Conservation (phyloP, 345 rosid species). For the Arabidopsis arenosa region DNA sequence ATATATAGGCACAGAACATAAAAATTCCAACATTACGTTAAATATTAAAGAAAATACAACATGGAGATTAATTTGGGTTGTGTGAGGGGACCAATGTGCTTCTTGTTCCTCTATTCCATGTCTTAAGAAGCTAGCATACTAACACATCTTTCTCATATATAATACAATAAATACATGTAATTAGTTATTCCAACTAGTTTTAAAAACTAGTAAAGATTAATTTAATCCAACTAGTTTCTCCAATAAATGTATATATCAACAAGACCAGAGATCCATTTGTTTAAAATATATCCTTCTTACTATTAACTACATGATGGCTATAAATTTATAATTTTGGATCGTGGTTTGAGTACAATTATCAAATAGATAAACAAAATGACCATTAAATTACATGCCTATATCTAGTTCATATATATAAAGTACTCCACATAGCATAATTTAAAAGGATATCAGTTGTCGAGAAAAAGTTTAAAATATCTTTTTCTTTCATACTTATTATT, state of each 20-base stretch:
- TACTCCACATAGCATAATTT: background rate
- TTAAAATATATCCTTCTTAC: background rate
- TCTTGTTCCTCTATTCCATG: constrained; percentile 31
- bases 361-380: background rate
- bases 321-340: background rate
- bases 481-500: background rate
- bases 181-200: background rate
- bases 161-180: constrained; percentile 15
- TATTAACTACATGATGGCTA: background rate
- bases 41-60: constrained; percentile 21
- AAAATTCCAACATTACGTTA: background rate
- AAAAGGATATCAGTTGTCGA: constrained; percentile 2
- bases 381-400: constrained; percentile 5
- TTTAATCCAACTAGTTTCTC: background rate
- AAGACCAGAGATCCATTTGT: background rate
- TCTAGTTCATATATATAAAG: constrained; percentile 2
- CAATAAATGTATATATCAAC: background rate
- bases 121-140: constrained; percentile 21
- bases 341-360: constrained; percentile 8
- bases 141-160: constrained; percentile 30
- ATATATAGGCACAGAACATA: constrained; percentile 1
- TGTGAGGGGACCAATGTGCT: constrained; percentile 42
- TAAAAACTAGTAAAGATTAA: too few species aligned
- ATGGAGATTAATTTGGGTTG: constrained; percentile 30
- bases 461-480: background rate